Percentiles rank a stretch among this genome's conserved stretches.
phyloP scores from a whole-genome alignment of 805 yeast genomes.

The Candida bentonensis region DNA sequence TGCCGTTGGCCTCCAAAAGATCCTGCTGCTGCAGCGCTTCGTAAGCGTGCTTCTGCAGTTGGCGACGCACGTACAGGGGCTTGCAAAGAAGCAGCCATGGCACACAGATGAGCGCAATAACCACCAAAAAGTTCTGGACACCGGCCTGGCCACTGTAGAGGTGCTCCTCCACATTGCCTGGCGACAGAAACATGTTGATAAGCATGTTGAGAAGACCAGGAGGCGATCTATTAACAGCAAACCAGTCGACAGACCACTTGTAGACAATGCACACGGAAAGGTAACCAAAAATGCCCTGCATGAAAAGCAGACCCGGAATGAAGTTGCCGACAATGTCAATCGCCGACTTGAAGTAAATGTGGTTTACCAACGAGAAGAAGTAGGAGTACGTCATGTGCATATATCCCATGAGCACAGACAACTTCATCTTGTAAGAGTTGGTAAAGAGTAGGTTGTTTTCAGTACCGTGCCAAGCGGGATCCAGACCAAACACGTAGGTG shows the following conservation, averaged over 20 bases:
- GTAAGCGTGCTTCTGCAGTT: constrained; percentile 39
- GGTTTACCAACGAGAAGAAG: constrained; percentile 72
- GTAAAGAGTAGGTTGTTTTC: constrained; percentile 83
- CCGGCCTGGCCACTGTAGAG: constrained; percentile 67
- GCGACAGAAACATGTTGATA: constrained; percentile 88
- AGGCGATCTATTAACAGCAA: constrained; percentile 57
- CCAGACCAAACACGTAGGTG: constrained; percentile 74
- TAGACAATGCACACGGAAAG: constrained; percentile 72
- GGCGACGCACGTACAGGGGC: constrained; percentile 56
- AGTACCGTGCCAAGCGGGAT: constrained; percentile 94
- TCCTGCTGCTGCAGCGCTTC: constrained; percentile 30
- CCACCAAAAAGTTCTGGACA: constrained; percentile 57
- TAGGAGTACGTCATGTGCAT: constrained; percentile 87
- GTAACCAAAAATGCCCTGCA: constrained; percentile 95
- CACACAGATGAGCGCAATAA: constrained; percentile 75
- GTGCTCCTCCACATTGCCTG: constrained; percentile 74
- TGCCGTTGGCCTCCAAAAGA: constrained; percentile 5
- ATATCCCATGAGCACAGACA: constrained; percentile 89
- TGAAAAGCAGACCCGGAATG: constrained; percentile 82
- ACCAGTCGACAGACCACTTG: constrained; percentile 94
- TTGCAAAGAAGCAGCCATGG: constrained; percentile 83
- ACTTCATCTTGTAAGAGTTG: constrained; percentile 94
- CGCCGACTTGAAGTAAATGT: constrained; percentile 46
- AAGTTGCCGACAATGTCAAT: constrained; percentile 88
- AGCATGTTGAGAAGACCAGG: constrained; percentile 92